Conservation (phyloP, 1,284 basidiomycete species). For the Austroboletus niveus region DNA sequence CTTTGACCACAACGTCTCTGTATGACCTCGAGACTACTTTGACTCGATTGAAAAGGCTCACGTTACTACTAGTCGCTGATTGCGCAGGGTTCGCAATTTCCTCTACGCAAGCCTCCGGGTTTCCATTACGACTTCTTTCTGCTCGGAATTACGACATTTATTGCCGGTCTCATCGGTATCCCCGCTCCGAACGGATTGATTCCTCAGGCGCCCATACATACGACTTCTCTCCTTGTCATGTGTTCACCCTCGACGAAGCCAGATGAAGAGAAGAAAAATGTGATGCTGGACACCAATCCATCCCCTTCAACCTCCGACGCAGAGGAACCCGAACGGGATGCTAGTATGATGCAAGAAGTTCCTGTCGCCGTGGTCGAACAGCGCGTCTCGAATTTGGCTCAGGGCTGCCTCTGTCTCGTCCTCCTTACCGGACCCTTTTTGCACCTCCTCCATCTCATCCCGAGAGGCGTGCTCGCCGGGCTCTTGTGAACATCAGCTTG, state of each 20-base stretch:
- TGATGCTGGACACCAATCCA: constrained; percentile 1
- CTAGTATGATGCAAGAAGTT: constrained; percentile 46
- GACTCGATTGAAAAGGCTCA: background rate
- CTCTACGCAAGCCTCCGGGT: constrained; percentile 87
- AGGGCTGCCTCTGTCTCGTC: constrained; percentile 78
- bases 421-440: constrained; percentile 82
- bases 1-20: constrained; percentile 85
- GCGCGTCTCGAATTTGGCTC: constrained; percentile 82
- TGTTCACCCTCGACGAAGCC: constrained; percentile 46
- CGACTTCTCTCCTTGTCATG: constrained; percentile 81
- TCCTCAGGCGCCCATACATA: constrained; percentile 95
- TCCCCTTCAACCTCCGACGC: background rate
- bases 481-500: constrained; percentile 55
- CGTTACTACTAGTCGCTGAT: constrained; percentile 67
- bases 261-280: constrained; percentile 40
- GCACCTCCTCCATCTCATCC: constrained; percentile 75
- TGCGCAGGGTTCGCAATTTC: constrained; percentile 90
- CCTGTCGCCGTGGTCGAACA: constrained; percentile 86
- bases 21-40: constrained; percentile 32
- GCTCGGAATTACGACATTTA: constrained; percentile 89
- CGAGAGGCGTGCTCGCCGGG: constrained; percentile 72
- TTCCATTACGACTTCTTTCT: constrained; percentile 92
- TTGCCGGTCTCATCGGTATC: constrained; percentile 86
- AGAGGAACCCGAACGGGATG: constrained; percentile 27
- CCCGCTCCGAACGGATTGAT: constrained; percentile 96